These are phyloP conservation scores for Amaranthus tricolor DNA, from an alignment of 179 eudicot genomes.

Conservation along the genomic window DNA sequence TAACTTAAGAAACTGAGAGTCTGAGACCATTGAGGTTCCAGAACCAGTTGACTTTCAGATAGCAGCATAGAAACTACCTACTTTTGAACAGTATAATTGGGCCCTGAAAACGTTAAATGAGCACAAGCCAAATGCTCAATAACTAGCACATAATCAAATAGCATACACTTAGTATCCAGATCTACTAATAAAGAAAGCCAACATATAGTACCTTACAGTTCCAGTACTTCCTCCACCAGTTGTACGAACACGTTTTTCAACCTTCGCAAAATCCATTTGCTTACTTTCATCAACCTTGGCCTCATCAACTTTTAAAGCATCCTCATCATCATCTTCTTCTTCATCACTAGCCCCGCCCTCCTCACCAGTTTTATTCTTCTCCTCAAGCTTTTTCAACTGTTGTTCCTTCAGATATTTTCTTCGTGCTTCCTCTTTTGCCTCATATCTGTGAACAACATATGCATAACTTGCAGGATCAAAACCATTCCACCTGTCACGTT, in stretches of 20 bases:
- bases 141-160: not conserved
- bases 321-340: conserved; percentile 73
- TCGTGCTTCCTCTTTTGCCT: conserved; percentile 89
- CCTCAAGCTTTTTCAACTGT: conserved; percentile 79
- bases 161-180: not conserved
- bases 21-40: not conserved
- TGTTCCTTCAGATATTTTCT: conserved; percentile 77
- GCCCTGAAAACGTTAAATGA: not conserved
- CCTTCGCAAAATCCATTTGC: conserved; percentile 96
- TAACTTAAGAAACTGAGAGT: not conserved
- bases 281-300: conserved; percentile 97
- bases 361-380: conserved; percentile 64
- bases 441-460: conserved; percentile 71
- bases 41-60: not conserved
- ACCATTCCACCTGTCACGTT: conserved; percentile 93
- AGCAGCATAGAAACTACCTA: not conserved
- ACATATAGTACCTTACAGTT: conserved; percentile 64
- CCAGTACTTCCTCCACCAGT: conserved; percentile 99
- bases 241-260: conserved; percentile 97
- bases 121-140: not conserved
- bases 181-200: not conserved
- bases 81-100: not conserved
- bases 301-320: conserved; percentile 81
- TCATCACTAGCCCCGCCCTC: conserved; percentile 60
- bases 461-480: conserved; percentile 84